Evolutionary conservation across 83 land plant genomes (phyloP), one percentile per base, ranked within the genome.

Genomic region (Larix sibirica): DNA sequence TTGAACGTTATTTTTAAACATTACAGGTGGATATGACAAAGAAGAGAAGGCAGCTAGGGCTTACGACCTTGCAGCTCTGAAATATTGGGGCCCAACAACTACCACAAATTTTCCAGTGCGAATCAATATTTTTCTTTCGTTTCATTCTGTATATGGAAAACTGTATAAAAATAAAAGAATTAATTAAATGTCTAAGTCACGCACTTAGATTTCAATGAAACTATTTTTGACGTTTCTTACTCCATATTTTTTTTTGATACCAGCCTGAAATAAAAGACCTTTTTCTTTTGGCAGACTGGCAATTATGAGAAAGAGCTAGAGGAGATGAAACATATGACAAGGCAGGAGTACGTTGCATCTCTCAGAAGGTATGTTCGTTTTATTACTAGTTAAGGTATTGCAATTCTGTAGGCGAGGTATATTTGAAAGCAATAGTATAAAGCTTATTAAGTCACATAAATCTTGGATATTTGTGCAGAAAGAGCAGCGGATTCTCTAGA

Each of bases 271-370:
- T 54, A 54, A 54, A 54, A 54, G 58, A 12, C 14, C 13, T 54
- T 12, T 13, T 54, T 54, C 58, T 54, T 54, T 54, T 54, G 78
- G 20, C 89, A 97, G 99, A 90, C 92, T 33, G 90, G 93, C 64
- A 88, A 89, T 62, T 97, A 97, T 82, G 99, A 97, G 77, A 91
- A 96, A 74, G 99, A 97, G 88, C 74, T 97, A 62, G 99, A 97
- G 83, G 98, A 95, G 79, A 97, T 97, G 99, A 97, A 97, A 83
- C 90, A 92, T 85, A 97, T 97, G 99, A 91, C 99, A 1, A 86
- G 99, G 80, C 99, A 97, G 83, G 99, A 97, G 63, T 97, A 86
- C 86, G 92, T 97, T 83, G 99, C 99, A 12, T 95, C 99, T 44
- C 90, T 97, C 36, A 77, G 99, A 85, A 97, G 99, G 99, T 97